These are phyloP conservation scores for Eucalyptus curtisii DNA, from an alignment of 345 rosid species.

Conservation along the genomic window DNA sequence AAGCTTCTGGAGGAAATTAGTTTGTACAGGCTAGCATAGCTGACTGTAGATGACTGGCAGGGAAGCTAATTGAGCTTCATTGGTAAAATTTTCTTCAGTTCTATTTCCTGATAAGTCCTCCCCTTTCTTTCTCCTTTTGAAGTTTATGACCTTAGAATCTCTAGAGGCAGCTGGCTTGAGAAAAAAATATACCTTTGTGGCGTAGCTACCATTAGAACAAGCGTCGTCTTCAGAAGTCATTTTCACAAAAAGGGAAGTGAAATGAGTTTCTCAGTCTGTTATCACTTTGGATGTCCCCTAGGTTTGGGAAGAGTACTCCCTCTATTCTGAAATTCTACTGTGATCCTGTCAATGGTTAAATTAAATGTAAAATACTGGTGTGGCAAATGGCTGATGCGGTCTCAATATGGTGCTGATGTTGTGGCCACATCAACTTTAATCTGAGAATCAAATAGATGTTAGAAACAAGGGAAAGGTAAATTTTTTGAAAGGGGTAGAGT, in stretches of 20 bases:
- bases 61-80: not conserved
- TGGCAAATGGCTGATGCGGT: not conserved
- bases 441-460: not conserved
- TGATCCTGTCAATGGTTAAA: not conserved
- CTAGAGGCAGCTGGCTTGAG: not conserved
- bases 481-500: not conserved
- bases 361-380: not conserved
- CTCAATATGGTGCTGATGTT: not conserved
- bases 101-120: not conserved
- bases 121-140: not conserved
- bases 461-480: not conserved
- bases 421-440: not conserved
- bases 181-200: not conserved
- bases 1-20: not conserved
- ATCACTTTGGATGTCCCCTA: not conserved
- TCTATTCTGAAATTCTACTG: not conserved
- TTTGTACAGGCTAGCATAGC: not conserved
- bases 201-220: not conserved
- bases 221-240: not conserved
- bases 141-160: not conserved
- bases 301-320: not conserved
- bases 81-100: not conserved
- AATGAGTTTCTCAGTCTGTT: not conserved
- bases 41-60: not conserved
- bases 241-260: not conserved